Evolutionary conservation across 1,284 basidiomycete species (phyloP).

Genomic region (Puccinia sorghi): DNA sequence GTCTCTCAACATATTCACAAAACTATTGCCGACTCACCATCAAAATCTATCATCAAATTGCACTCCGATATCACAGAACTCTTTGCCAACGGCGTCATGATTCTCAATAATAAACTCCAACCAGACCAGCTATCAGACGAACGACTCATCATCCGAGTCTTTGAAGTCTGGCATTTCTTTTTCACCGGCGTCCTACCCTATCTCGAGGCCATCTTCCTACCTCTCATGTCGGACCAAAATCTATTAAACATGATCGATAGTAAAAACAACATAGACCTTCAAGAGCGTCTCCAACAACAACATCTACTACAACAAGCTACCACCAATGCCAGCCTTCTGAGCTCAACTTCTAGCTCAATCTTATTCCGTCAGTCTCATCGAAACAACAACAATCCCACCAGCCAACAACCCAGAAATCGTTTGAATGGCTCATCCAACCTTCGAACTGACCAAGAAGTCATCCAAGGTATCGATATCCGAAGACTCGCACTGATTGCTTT

Average conservation of each 20-base stretch:
- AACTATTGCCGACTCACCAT: conserved; percentile 40
- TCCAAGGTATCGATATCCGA: conserved; percentile 30
- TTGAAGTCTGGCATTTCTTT: conserved; percentile 56
- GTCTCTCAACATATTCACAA: conserved; percentile 43
- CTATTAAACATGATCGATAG: conserved; percentile 53
- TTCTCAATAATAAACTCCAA: conserved; percentile 54
- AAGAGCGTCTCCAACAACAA: conserved; percentile 40
- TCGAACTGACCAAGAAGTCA: conserved; percentile 7
- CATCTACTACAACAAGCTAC: conserved; percentile 46
- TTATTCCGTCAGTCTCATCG: conserved; percentile 15
- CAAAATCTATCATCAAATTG: conserved; percentile 39
- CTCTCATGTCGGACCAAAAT: conserved; percentile 54
- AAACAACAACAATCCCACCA: neutral
- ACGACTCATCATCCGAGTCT: conserved; percentile 53
- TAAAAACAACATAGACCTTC: conserved; percentile 38
- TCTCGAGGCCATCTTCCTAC: conserved; percentile 56
- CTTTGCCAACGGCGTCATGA: conserved; percentile 29
- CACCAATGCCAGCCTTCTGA: conserved; percentile 19
- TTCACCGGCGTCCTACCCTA: conserved; percentile 56
- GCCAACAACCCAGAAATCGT: conserved; percentile 3
- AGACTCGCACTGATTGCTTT: conserved; percentile 28
- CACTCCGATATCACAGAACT: conserved; percentile 28
- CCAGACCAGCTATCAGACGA: conserved; percentile 54
- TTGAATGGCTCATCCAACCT: neutral
- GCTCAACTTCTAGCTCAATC: conserved; percentile 14